These are phyloP conservation scores for Blastobotrys raffinosifermentans DNA, from an alignment of 1,139 yeast species.

Conservation along the genomic window DNA sequence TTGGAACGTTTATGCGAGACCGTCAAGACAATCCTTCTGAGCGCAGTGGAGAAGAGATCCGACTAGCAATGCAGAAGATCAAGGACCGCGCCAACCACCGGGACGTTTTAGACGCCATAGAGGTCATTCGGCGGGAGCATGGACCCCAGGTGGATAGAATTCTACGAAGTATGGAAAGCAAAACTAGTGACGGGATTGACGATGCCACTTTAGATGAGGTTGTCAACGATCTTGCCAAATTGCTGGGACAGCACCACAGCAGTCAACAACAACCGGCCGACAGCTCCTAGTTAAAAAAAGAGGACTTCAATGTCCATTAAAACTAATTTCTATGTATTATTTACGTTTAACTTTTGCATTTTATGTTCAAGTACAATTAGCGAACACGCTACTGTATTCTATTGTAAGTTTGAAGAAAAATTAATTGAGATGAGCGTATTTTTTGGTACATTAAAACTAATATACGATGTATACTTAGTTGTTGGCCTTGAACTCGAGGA, in stretches of 20 bases:
- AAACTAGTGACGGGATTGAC: slow-evolving; percentile 2
- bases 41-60: slow-evolving; percentile 59
- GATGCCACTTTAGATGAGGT: not conserved
- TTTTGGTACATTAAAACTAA: not conserved
- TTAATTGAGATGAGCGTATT: too few species aligned
- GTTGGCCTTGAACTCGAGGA: slow-evolving; percentile 44
- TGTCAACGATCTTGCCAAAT: not conserved
- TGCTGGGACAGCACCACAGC: too few species aligned
- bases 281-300: too few species aligned
- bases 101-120: too few species aligned
- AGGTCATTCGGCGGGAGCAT: slow-evolving; percentile 16
- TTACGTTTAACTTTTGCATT: too few species aligned
- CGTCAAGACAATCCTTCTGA: slow-evolving; percentile 3
- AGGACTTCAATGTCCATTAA: too few species aligned
- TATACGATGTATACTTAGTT: slow-evolving; percentile 13
- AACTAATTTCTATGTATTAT: too few species aligned
- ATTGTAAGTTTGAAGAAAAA: too few species aligned
- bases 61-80: slow-evolving; percentile 72
- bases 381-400: too few species aligned
- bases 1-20: slow-evolving; percentile 43
- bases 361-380: too few species aligned
- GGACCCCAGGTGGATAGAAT: slow-evolving; percentile 20
- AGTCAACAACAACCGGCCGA: too few species aligned
- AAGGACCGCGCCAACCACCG: slow-evolving; percentile 74
- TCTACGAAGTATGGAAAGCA: slow-evolving; percentile 4